phyloP scores from a whole-genome alignment of 345 rosid species.

The Mangifera indica region DNA sequence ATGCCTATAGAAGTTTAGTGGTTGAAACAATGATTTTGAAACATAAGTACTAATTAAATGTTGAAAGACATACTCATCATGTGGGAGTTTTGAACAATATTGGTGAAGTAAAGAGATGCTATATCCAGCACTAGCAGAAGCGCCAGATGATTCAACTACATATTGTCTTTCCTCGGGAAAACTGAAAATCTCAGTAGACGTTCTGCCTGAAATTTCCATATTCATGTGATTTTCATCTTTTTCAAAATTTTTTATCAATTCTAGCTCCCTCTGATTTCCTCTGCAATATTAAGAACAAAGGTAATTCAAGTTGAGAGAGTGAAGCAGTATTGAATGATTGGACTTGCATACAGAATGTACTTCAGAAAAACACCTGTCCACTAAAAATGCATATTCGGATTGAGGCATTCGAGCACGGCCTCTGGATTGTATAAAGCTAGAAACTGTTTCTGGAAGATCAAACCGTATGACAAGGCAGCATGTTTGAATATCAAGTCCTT shows the following conservation, averaged over 20 bases:
- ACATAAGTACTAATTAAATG: slow-evolving; percentile 16
- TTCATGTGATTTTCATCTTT: slow-evolving; percentile 66
- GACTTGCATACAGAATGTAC: slow-evolving; percentile 16
- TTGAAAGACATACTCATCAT: slow-evolving; percentile 69
- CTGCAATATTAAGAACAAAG: slow-evolving; percentile 46
- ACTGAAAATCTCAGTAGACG: slow-evolving; percentile 52
- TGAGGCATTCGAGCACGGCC: slow-evolving; percentile 96
- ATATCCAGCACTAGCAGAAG: slow-evolving; percentile 73
- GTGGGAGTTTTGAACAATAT: slow-evolving; percentile 89
- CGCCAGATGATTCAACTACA: slow-evolving; percentile 72
- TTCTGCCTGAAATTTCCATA: slow-evolving; percentile 63
- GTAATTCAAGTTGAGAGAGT: slow-evolving; percentile 10
- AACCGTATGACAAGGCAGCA: slow-evolving; percentile 95
- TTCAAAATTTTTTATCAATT: slow-evolving; percentile 58
- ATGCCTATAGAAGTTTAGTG: slow-evolving; percentile 1
- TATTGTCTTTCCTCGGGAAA: slow-evolving; percentile 54
- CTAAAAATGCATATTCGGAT: slow-evolving; percentile 93
- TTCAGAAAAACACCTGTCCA: slow-evolving; percentile 58
- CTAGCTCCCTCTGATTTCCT: slow-evolving; percentile 64
- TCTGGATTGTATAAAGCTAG: slow-evolving; percentile 97
- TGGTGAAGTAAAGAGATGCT: slow-evolving; percentile 75
- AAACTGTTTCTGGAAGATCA: slow-evolving; percentile 93
- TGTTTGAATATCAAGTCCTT: slow-evolving; percentile 95
- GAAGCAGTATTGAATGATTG: slow-evolving; percentile 16
- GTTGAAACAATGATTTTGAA: slow-evolving; percentile 12